Base-by-base conservation (phyloP, 768 basidiomycete species). In the Crassisporium funariophilum region DNA sequence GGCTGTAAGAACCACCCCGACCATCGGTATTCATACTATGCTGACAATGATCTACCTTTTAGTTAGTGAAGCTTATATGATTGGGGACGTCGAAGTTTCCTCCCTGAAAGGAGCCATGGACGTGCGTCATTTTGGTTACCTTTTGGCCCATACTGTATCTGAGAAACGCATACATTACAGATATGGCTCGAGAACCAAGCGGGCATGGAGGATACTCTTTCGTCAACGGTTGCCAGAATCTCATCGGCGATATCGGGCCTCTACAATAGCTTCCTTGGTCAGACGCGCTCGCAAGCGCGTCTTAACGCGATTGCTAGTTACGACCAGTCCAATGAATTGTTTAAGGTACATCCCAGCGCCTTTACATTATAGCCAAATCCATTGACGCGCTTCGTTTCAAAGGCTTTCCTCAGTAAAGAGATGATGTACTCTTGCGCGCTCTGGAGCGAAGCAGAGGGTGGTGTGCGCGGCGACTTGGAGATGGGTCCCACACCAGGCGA, bases 371-470 rank as follows among this genome's bases (percentile, higher is more conserved):
- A 15, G 17, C 31, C 38, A 20, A 20, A 45, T 38, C 46, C 51
- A 27, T 51, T 50, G 20, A 46, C 43, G 24, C 29, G 57, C 44
- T 41, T 21, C 34, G 17, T 27, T 42, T 46, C 47, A 35, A 50
- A 86, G 84, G 81, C 86, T 37, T 88, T 92, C 73, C 72, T 93
- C 17, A 88, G 85, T 54, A 75, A 80, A 44, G 92, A 95, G 66
- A 95, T 95, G 93, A 95, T 92, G 81, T 95, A 94, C 67, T 93
- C 91, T 0, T 92, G 91, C 63, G 93, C 82, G 1, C 77, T 95
- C 44, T 95, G 89, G 84, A 73, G 71, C 39, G 79, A 84, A n/a
- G 73, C 83, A 8, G 90, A 95, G 60, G 85, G 83, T 47, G 93
- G 91, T 41, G 77, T 93, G 44, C 77, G 82, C 35, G 87, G 84